Base-by-base conservation (phyloP, 192 early-diverging fungal species). In the Funneliformis mosseae region DNA sequence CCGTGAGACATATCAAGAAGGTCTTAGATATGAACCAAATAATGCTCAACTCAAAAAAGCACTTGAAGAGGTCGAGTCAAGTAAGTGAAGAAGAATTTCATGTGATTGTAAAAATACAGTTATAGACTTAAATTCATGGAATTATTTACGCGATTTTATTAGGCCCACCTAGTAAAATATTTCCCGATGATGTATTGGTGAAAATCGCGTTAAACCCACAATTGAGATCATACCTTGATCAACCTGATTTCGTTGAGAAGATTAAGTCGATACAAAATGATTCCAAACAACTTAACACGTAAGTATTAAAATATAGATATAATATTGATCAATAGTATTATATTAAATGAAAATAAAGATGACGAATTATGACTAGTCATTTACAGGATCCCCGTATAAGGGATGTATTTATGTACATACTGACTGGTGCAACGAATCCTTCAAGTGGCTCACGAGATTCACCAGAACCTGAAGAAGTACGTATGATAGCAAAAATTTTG, bases 141-240 rank as follows among this genome's bases (percentile, higher is more conserved):
- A 33, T 2, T 33, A 33, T 33, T 33, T 33, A 0, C 50, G 16
- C 18, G 21, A 55, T 55, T 55, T 55, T 55, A 55, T 21, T 55
- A 55, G 80, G 84, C 69, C 79, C 80, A 18, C 70, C 78, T n/a
- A 81, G 87, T n/a, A 90, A 90, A 70, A 85, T 93, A n/a, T 96
- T 96, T 82, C 85, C 90, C 80, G 93, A 92, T 69, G 94, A 93
- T 62, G 86, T 95, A 55, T 83, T 92, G 39, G 89, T 88, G 55
- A 96, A 94, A 87, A 95, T 96, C 69, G 93, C 93, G 4, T 83
- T 86, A 38, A 95, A 97, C 87, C 95, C 96, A 33, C 94, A 95
- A 83, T 87, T 93, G 48, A 83, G 90, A 7, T 85, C 90, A 38
- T 89, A 88, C 80, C 86, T 97, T 50, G 85, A 93, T 8, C 92